Evolutionary conservation across 1,139 yeast genomes (phyloP), one percentile per base, ranked within the genome.

Genomic region (Trichomonascaceae sp.): DNA sequence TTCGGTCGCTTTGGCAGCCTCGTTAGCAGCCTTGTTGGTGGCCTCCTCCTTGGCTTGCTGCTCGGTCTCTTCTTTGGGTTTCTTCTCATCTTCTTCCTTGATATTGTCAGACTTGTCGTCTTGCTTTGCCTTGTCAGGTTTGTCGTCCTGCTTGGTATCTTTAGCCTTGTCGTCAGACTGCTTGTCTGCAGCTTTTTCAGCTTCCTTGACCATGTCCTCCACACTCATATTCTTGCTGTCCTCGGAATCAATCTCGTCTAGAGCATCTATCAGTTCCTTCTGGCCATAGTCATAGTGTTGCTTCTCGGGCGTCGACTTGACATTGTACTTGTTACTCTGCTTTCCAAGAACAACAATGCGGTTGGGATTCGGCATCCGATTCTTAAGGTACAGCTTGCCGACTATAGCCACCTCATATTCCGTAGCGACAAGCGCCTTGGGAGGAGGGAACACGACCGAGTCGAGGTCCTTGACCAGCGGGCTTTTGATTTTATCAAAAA

Each of bases 311-410:
- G 22, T 28, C n/a, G 33, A 25, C 31, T 25, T 34, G 16, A 37
- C 39, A 13, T 23, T 29, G 28, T 31, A 37, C 11, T 42, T 32
- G 5, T 39, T 32, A n/a, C 30, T 8, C 11, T 37, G 27, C 15
- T 41, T 37, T 13, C 43, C 47, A 14, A 53, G 31, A 13, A 43
- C 32, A 2, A 51, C 40, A 5, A 54, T 46, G 34, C 50, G 45
- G 20, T 38, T 37, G 11, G 58, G 59, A 5, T 43, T 38, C 2
- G 46, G 43, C 23, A 51, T 45, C 13, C 40, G 26, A 26, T 42
- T 33, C 17, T 42, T 43, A 17, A 54, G 40, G 34, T 46, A 54
- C 11, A 50, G 35, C 33, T 50, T 44, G 26, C 54, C 60, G 18
- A 44, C 37, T 40, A 52, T 38, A 3, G 54, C 47, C 17, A n/a